These are phyloP conservation scores for Phaffia tasmanica DNA, from an alignment of 768 basidiomycete genomes.

Conservation along the genomic window DNA sequence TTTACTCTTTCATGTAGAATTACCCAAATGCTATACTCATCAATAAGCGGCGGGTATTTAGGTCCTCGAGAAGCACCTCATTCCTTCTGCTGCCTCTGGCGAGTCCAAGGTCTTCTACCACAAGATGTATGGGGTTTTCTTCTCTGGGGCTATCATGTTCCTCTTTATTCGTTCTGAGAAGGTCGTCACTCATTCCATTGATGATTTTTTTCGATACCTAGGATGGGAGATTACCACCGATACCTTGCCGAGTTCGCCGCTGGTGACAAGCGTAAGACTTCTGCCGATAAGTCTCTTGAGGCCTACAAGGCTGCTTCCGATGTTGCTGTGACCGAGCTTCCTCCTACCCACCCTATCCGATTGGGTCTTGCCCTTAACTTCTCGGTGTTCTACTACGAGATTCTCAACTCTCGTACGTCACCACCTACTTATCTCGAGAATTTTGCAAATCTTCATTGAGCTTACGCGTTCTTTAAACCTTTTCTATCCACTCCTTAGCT, in stretches of 20 bases:
- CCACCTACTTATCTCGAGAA: neutral
- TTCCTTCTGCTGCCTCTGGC: conserved; percentile 84
- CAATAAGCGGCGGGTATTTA: neutral
- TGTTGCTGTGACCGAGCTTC: conserved; percentile 89
- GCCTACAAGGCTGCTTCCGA: conserved; percentile 88
- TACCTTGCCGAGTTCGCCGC: conserved; percentile 98
- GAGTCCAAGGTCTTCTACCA: conserved; percentile 99
- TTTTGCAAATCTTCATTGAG: conserved; percentile 1
- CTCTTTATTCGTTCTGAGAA: neutral
- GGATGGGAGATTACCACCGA: conserved; percentile 99
- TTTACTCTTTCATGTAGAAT: no score
- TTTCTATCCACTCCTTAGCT: conserved; percentile 34
- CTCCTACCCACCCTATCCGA: conserved; percentile 83
- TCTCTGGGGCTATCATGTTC: neutral
- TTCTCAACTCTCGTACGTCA: conserved; percentile 24
- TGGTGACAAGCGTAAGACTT: conserved; percentile 92
- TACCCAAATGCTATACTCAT: no score
- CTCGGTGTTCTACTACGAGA: conserved; percentile 74
- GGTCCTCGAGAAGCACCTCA: conserved; percentile 85
- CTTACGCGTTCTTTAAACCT: neutral
- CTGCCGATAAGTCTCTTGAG: conserved; percentile 92
- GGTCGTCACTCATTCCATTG: neutral
- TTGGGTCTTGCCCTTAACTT: conserved; percentile 98
- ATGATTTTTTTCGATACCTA: conserved; percentile 33
- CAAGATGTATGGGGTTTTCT: conserved; percentile 64